Conservation (phyloP, 768 basidiomycete species). For the Xerocomus potaroensis region DNA sequence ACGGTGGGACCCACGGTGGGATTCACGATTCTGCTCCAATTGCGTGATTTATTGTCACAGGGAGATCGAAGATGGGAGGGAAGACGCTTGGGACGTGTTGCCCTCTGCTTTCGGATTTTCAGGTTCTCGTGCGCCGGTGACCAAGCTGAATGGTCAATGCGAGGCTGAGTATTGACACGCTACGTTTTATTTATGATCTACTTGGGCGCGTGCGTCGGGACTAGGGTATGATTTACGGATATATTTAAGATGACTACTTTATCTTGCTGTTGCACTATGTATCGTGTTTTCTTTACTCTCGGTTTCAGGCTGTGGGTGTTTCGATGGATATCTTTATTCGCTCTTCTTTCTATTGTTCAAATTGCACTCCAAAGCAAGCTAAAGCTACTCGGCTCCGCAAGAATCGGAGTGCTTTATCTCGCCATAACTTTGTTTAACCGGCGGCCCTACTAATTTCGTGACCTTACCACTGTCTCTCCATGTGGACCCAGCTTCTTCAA, state of each 20-base stretch:
- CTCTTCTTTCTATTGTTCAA: no score
- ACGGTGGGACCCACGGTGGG: constrained; percentile 22
- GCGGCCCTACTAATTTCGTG: no score
- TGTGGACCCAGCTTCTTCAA: no score
- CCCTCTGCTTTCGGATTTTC: constrained; percentile 21
- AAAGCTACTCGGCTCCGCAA: not conserved
- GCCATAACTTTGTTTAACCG: no score
- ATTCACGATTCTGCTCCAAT: constrained; percentile 15
- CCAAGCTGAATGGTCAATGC: not conserved
- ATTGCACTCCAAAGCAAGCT: no score
- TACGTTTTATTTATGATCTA: constrained; percentile 1
- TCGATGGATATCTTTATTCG: no score
- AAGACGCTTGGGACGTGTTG: constrained; percentile 20
- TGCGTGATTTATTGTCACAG: constrained; percentile 22
- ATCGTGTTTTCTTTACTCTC: no score
- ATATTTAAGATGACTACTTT: not conserved
- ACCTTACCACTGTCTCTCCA: no score
- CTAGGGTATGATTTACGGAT: not conserved
- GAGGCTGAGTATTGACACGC: constrained; percentile 5
- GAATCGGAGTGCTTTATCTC: not conserved
- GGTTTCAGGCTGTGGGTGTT: not conserved
- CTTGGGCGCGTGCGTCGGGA: not conserved
- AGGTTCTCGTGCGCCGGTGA: constrained; percentile 10
- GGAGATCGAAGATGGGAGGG: constrained; percentile 24
- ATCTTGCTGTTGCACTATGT: no score